Conservation (phyloP, 306 rosid species). For the Trifolium subterraneum region DNA sequence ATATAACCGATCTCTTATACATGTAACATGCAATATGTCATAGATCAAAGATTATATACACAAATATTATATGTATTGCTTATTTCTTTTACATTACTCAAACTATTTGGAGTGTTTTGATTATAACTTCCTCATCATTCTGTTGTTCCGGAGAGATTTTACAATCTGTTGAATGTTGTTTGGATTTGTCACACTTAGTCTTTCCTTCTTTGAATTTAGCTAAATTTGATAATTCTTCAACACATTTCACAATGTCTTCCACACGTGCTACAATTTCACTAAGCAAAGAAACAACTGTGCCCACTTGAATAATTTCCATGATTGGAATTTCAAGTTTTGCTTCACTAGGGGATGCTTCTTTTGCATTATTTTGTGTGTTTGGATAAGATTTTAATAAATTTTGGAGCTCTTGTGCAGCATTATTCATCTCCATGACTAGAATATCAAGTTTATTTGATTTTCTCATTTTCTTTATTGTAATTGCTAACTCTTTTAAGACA, state of each 20-base stretch:
- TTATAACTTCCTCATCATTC: neutral
- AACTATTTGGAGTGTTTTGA: slow-evolving; percentile 10
- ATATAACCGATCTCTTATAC: slow-evolving; percentile 22
- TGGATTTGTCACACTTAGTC: neutral
- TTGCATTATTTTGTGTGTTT: slow-evolving; percentile 6
- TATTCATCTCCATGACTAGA: slow-evolving; percentile 63
- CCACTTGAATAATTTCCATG: slow-evolving; percentile 65
- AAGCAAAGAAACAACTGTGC: slow-evolving; percentile 66
- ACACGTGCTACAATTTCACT: slow-evolving; percentile 62
- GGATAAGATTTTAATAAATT: slow-evolving; percentile 59
- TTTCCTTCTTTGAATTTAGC: slow-evolving; percentile 40
- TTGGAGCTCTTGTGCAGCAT: slow-evolving; percentile 57
- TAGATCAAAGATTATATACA: slow-evolving; percentile 2
- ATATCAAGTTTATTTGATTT: slow-evolving; percentile 61
- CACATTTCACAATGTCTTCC: slow-evolving; percentile 62
- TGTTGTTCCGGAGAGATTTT: neutral
- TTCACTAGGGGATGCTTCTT: neutral
- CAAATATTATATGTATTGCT: neutral
- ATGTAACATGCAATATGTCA: slow-evolving; percentile 26
- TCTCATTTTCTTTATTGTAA: slow-evolving; percentile 57
- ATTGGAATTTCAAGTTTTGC: slow-evolving; percentile 42
- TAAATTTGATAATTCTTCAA: slow-evolving; percentile 59
- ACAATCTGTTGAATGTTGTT: neutral
- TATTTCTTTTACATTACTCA: neutral
- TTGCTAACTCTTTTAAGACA: slow-evolving; percentile 68